Evolutionary conservation across 2,329 filamentous ascomycete species (phyloP), one percentile per base, ranked within the genome.

Genomic region (Sporothrix sp.): DNA sequence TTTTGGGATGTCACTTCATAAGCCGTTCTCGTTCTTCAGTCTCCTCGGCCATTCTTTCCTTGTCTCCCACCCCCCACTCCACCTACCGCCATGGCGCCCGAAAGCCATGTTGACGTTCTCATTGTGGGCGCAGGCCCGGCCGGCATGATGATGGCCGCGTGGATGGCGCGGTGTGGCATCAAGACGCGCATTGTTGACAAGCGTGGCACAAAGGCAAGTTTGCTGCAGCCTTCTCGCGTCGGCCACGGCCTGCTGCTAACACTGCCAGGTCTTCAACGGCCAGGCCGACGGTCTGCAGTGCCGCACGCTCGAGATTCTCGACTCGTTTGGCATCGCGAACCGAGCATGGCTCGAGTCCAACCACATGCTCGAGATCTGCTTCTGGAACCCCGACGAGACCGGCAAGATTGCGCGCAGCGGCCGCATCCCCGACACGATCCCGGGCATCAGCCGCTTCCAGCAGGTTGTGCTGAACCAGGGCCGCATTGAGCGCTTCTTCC

Each of bases 381-480:
- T 78, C 50, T 78, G 75, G 79, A 84, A 84, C 54, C 83, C 83
- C 0, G 76, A 78, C 49, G 63, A 71, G 28, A 20, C 30, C 3
- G 80, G 81, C 1, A 62, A 67, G 0, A 72, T 87, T 48, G 66
- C 67, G 42, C 72, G 81, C 32, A 78, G 71, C 21, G 81, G 79
- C 42, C 72, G 78, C 38, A 79, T 83, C 20, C 73, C 77, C 0
- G 82, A 86, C 62, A 83, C 77, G 1, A 78, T 78, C 44, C 71
- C 74, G 0, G 79, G 78, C 0, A 68, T 84, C 50, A 82, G 74
- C 28, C 73, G 74, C 3, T 85, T 84, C 56, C 77, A 79, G 52
- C 76, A 87, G 59, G 75, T 81, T 3, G 79, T 85, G 3, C 63
- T 89, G 35, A 82, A 85, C 57, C 84, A 88, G 64, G 84, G 82